Base-by-base conservation (phyloP, 2,329 filamentous ascomycete genomes). In the Nemania abortiva region DNA sequence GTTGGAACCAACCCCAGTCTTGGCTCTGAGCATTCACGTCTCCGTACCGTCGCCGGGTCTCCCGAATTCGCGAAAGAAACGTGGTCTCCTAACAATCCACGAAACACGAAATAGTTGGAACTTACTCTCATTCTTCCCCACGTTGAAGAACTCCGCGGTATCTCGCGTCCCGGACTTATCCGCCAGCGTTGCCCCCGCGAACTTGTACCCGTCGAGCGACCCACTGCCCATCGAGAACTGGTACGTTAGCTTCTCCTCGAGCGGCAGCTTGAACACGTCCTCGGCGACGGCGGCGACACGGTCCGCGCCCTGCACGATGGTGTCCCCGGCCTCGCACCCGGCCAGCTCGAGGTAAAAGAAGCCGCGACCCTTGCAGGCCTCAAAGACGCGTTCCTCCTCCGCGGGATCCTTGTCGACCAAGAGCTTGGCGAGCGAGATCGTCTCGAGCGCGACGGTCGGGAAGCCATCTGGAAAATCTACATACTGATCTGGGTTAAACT, bases 71-170 rank as follows among this genome's bases (percentile, higher is more conserved):
- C 18, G 4, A n/a, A 20, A 47, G 42, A n/a, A n/a, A n/a, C 15
- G 4, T 47, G 5, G 18, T 47, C 42, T 13, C 42, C 15, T n/a
- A 47, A 15, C 3, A n/a, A 47, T 7, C 3, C 42, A 47, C 18
- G 15, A 47, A 20, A 15, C 18, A n/a, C n/a, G n/a, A 7, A n/a
- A 47, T 47, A 47, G 10, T 22, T 11, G 13, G 57, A 27, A 54
- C 70, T 72, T 47, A 72, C 70, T 75, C 53, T 79, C 76, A 63
- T 80, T 77, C 68, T 80, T 80, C 62, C 73, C 71, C 0, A 80
- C 69, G 68, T 78, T 79, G 72, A 79, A 79, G 72, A 80, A 80
- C 73, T 80, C 77, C 57, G 77, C 78, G 11, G 75, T 78, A 61
- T 81, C 79, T 7, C 62, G 73, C 1, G 72, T 74, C 11, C 76